Conservation (phyloP, 2,329 filamentous ascomycete genomes). For the Tolypocladium paradoxum region DNA sequence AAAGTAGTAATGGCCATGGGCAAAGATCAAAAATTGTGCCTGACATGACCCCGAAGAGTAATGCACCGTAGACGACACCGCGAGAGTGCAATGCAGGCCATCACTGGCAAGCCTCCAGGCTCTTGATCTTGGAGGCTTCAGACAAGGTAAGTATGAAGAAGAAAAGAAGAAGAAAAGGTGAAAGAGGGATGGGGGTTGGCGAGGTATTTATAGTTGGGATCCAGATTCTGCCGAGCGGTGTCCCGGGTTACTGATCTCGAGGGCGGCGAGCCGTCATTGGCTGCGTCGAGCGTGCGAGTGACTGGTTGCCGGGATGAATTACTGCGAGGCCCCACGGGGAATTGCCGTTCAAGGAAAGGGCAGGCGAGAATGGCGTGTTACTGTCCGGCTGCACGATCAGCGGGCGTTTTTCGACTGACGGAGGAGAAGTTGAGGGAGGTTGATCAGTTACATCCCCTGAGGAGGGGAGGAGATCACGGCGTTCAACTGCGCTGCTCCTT, state of each 20-base stretch:
- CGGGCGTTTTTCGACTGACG: not conserved
- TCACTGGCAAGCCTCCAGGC: constrained; percentile 25
- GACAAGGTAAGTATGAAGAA: constrained; percentile 44
- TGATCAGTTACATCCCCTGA: not conserved
- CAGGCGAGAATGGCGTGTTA: not conserved
- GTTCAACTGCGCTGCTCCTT: not conserved
- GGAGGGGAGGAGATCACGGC: not conserved
- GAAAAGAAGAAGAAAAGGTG: constrained; percentile 14
- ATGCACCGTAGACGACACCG: constrained; percentile 33
- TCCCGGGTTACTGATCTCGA: constrained; percentile 1
- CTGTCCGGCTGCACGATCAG: not conserved
- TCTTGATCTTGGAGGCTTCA: constrained; percentile 30
- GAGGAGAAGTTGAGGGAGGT: not conserved
- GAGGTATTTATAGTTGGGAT: constrained; percentile 2
- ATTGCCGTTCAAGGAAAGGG: not conserved
- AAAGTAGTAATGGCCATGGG: constrained; percentile 13
- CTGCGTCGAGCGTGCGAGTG: not conserved
- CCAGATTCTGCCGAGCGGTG: constrained; percentile 7
- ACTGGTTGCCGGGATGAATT: not conserved
- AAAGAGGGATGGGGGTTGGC: not conserved
- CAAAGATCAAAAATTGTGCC: constrained; percentile 39
- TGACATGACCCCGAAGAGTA: constrained; percentile 40
- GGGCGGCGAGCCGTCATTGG: not conserved
- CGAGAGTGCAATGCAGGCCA: constrained; percentile 44
- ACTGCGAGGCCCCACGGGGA: not conserved